Percentiles rank a stretch among this genome's conserved stretches.
Conservation (phyloP, 371 early-diverging fungal genomes). For the Mortierella sp. region DNA sequence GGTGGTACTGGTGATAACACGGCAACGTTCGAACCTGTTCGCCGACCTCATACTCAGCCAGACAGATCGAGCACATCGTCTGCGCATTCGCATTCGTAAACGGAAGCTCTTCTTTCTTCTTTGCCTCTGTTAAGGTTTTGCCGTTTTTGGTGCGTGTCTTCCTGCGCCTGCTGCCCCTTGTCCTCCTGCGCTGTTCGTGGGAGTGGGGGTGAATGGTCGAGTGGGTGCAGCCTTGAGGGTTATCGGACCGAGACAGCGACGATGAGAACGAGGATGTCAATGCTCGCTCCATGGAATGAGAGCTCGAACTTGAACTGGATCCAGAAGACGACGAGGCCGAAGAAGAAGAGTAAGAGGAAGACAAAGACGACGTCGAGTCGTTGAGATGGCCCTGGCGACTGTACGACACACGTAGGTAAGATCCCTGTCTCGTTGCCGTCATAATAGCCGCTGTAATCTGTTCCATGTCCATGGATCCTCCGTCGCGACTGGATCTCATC, state of each 20-base stretch:
- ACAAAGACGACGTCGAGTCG: not conserved
- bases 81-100: slow-evolving; percentile 57
- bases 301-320: not conserved
- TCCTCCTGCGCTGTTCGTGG: slow-evolving; percentile 3
- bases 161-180: slow-evolving; percentile 5
- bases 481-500: not conserved
- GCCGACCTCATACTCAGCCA: slow-evolving; percentile 75
- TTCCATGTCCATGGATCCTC: slow-evolving; percentile 23
- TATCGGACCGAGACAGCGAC: slow-evolving; percentile 13
- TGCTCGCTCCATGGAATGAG: not conserved
- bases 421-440: slow-evolving; percentile 20
- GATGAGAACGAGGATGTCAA: slow-evolving; percentile 15
- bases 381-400: slow-evolving; percentile 24
- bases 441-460: slow-evolving; percentile 24
- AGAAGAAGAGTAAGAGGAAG: not conserved
- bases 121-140: not conserved
- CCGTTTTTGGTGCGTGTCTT: not conserved
- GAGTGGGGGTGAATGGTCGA: not conserved
- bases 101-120: slow-evolving; percentile 17
- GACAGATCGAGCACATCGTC: slow-evolving; percentile 68
- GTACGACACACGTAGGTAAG: slow-evolving; percentile 20
- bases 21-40: slow-evolving; percentile 77
- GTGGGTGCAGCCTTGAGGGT: not conserved
- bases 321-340: not conserved
- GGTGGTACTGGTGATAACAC: slow-evolving; percentile 86